Evolutionary conservation across 352 stramenopile genomes (phyloP).

Genomic region (Phytopythium oedochilum): DNA sequence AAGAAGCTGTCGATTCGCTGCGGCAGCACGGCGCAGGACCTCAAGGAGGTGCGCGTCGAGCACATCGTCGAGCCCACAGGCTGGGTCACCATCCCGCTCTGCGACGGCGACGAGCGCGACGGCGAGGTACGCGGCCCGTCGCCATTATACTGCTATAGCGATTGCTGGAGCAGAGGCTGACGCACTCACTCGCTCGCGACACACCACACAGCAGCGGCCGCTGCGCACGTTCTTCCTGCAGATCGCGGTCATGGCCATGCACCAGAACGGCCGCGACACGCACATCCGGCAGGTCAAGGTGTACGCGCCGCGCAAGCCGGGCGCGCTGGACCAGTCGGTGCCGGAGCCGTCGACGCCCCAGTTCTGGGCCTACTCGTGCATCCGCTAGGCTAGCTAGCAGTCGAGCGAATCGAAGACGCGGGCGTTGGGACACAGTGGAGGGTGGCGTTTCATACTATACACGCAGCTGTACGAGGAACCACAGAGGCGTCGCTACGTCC

Average conservation of each 20-base stretch:
- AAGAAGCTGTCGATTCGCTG: slow-evolving; percentile 93
- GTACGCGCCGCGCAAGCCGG: slow-evolving; percentile 72
- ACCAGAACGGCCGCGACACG: slow-evolving; percentile 97
- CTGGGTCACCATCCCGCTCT: slow-evolving; percentile 92
- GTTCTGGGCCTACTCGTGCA: slow-evolving; percentile 64
- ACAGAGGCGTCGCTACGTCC: background rate
- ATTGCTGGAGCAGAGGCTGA: background rate
- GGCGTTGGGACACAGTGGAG: background rate
- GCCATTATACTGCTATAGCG: too few relatives aligned
- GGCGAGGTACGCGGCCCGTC: background rate
- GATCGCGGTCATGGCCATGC: slow-evolving; percentile 95
- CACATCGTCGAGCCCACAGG: slow-evolving; percentile 92
- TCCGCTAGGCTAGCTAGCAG: too few relatives aligned
- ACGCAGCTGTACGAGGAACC: background rate
- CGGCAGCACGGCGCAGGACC: slow-evolving; percentile 94
- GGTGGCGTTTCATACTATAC: background rate
- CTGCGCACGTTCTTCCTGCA: slow-evolving; percentile 95
- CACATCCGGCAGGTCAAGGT: slow-evolving; percentile 94
- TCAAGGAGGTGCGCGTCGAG: slow-evolving; percentile 91
- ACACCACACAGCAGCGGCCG: slow-evolving; percentile 20
- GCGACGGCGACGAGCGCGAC: slow-evolving; percentile 34
- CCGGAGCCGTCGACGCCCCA: slow-evolving; percentile 58
- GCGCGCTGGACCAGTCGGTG: slow-evolving; percentile 42
- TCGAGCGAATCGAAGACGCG: background rate
- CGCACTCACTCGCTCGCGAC: background rate